Evolutionary conservation across 1,139 yeast genomes (phyloP).

Genomic region (Hyphopichia wangnamkhiaoensis): DNA sequence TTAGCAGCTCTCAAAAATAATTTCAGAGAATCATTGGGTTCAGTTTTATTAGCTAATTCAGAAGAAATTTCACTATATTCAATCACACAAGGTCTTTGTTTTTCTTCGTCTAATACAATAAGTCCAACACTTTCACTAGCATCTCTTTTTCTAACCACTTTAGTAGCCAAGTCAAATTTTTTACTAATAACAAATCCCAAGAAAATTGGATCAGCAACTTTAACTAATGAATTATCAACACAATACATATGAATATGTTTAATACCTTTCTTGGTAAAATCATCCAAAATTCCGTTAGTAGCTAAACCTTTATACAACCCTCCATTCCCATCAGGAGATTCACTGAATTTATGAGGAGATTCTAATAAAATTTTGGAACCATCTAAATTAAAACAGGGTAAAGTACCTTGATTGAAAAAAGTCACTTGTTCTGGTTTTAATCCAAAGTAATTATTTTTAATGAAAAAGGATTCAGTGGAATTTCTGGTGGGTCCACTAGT

Average conservation of each 20-base stretch:
- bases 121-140: constrained; percentile 90
- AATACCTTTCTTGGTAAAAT: constrained; percentile 67
- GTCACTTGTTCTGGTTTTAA: constrained; percentile 56
- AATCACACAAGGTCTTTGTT: constrained; percentile 79
- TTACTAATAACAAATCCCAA: constrained; percentile 79
- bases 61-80: constrained; percentile 89
- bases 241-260: constrained; percentile 95
- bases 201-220: constrained; percentile 92
- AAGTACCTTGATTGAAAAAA: constrained; percentile 92
- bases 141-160: constrained; percentile 90
- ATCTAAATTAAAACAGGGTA: constrained; percentile 79
- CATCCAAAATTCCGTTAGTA: constrained; percentile 65
- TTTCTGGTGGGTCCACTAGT: constrained; percentile 87
- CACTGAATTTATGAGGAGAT: constrained; percentile 56
- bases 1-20: constrained; percentile 90
- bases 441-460: constrained; percentile 67
- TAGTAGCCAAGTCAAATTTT: constrained; percentile 78
- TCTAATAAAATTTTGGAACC: constrained; percentile 74
- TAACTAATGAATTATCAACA: constrained; percentile 90
- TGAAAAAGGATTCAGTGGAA: constrained; percentile 75
- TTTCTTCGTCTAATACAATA: constrained; percentile 68
- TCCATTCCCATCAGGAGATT: constrained; percentile 98
- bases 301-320: constrained; percentile 87
- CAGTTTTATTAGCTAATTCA: constrained; percentile 66
- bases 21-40: constrained; percentile 49